Conservation (phyloP, 2,329 filamentous ascomycete species). For the Polytolypa hystricis region DNA sequence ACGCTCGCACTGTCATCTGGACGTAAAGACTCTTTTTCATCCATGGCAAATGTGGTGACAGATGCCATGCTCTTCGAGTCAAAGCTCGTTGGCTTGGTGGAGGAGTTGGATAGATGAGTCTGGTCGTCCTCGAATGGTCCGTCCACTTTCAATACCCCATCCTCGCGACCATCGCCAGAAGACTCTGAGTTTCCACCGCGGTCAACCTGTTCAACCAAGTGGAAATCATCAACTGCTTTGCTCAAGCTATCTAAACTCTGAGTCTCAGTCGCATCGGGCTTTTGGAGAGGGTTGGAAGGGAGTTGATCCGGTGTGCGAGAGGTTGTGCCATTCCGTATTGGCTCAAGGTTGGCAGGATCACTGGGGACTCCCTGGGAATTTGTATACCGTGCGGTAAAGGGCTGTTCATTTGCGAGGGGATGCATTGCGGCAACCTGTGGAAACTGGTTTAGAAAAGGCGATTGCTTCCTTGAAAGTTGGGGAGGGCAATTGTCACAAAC, state of each 20-base stretch:
- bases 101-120: slow-evolving; percentile 45
- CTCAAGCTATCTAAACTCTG: slow-evolving; percentile 21
- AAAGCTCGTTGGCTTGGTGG: slow-evolving; percentile 76
- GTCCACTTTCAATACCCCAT: slow-evolving; percentile 24
- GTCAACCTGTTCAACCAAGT: slow-evolving; percentile 15
- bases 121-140: slow-evolving; percentile 35
- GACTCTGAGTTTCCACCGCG: slow-evolving; percentile 16
- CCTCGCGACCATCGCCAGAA: slow-evolving; percentile 19
- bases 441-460: slow-evolving; percentile 12
- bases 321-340: slow-evolving; percentile 12
- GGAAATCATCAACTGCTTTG: slow-evolving; percentile 23
- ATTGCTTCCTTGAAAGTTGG: neutral
- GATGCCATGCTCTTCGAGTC: slow-evolving; percentile 93
- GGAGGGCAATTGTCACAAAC: slow-evolving; percentile 35
- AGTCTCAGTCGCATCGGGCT: slow-evolving; percentile 14
- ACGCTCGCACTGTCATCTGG: slow-evolving; percentile 94
- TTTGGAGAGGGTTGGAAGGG: slow-evolving; percentile 10
- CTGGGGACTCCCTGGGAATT: slow-evolving; percentile 7
- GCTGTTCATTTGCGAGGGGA: slow-evolving; percentile 20
- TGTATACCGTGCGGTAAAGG: slow-evolving; percentile 17
- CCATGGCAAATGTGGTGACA: slow-evolving; percentile 86
- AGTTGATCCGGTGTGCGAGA: slow-evolving; percentile 2
- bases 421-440: slow-evolving; percentile 35
- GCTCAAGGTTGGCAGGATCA: slow-evolving; percentile 10
- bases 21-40: slow-evolving; percentile 89